Percentiles rank a stretch among this genome's conserved stretches.
These are phyloP conservation scores for Phlebopus sp. DNA, from an alignment of 1,284 basidiomycete species.

Conservation along the genomic window DNA sequence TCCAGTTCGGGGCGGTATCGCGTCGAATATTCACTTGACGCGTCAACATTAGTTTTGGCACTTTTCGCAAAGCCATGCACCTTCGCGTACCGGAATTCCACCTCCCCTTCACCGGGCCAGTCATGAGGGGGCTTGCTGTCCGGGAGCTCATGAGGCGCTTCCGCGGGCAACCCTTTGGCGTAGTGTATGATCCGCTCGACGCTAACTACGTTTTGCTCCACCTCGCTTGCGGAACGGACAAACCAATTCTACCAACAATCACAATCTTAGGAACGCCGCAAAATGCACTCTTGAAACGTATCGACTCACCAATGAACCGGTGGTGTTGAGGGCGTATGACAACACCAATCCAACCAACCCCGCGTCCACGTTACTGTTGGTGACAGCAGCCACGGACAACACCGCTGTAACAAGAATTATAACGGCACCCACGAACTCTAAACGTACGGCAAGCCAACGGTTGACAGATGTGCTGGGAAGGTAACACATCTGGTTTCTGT, in stretches of 20 bases:
- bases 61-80: not conserved
- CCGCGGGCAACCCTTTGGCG: conserved; percentile 64
- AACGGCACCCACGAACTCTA: conserved; percentile 82
- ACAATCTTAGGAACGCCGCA: conserved; percentile 8
- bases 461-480: conserved; percentile 72
- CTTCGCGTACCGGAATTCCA: conserved; percentile 67
- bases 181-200: conserved; percentile 78
- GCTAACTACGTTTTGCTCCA: conserved; percentile 93
- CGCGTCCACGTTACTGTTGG: conserved; percentile 77
- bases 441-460: conserved; percentile 74
- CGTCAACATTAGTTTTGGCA: not conserved
- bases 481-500: conserved; percentile 83
- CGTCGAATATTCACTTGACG: conserved; percentile 67
- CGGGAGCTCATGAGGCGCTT: conserved; percentile 74
- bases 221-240: conserved; percentile 87
- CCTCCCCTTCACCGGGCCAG: conserved; percentile 79
- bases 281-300: not conserved
- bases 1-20: conserved; percentile 83
- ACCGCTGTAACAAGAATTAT: conserved; percentile 78
- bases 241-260: conserved; percentile 69
- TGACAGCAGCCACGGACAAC: conserved; percentile 68
- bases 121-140: conserved; percentile 54
- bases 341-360: conserved; percentile 91
- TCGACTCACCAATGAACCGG: conserved; percentile 62
- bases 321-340: conserved; percentile 82